Evolutionary conservation across 1,139 yeast species (phyloP), one percentile per base, ranked within the genome.

Genomic region (Diutina sp.): DNA sequence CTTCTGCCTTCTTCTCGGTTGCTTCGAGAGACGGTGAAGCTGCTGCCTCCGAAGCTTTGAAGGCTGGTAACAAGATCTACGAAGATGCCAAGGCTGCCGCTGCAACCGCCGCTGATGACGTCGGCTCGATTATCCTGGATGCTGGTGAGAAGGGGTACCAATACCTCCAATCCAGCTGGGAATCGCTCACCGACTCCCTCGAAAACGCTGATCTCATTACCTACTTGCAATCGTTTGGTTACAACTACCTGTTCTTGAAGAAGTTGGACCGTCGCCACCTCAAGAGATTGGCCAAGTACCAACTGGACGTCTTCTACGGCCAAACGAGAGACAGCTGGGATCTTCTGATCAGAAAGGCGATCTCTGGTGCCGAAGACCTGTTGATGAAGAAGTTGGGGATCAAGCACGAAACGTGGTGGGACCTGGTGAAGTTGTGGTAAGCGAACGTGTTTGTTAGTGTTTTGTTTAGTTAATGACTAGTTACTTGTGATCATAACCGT

Each of bases 211-310:
- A 84, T 61, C 69, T 84, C 61, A 74, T 69, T 62, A 72, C 74
- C 38, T 84, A 83, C 66, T 67, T 84, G 57, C 69, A 72, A 51
- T 72, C 79, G 8, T 83, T 76, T 65, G 87, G 87, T 7, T 69
- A 76, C 57, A 68, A 71, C 51, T 61, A 69, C 55, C 67, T 58
- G 21, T 65, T 66, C 62, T 64, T 76, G 46, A 67, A 69, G 32
- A 67, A 67, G n/a, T 65, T 72, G 58, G 69, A 69, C 57, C 76
- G 75, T 60, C 74, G 76, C 51, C 78, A 82, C 56, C 70, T 83
- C 61, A 65, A 79, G 29, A 66, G 70, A 14, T 63, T 72, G 59
- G 85, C 85, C 25, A 73, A 74, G 59, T 70, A 71, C 56, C 80
- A 79, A 64, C 55, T 69, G 11, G 35, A 45, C 11, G 41, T 54